Base-by-base conservation (phyloP, 1,139 yeast species). In the Geotrichum klebahnii region DNA sequence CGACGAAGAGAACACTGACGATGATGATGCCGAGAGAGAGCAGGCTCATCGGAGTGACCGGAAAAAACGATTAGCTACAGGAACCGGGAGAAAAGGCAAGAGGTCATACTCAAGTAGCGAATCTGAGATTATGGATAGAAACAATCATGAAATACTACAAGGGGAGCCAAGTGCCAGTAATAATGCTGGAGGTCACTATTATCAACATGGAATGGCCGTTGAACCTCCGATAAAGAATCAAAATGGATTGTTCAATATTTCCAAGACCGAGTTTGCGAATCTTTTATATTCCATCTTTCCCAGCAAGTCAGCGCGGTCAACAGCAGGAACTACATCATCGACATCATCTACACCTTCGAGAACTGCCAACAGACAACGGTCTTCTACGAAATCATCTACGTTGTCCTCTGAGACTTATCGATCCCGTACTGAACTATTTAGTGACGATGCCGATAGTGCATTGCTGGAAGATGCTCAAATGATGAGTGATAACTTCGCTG, bases 401-500 rank as follows among this genome's bases (percentile, higher is more conserved):
- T 53, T 53, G 16, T 58, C 62, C 4, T 50, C 63, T 3, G 62
- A 56, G 26, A 60, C 64, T 6, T 61, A 50, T 41, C 50, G 66
- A 17, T 62, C 66, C 3, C 51, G 64, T 22, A 47, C 59, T 10
- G 66, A 62, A 31, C 48, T 62, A 34, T 53, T 62, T 36, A 57
- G 63, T 24, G 62, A 57, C 19, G 63, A 55, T 6, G 60, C 57
- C 14, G 53, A 52, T 14, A 38, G 37, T 16, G 46, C 23, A 16
- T 14, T 43, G 24, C 33, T 43, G 29, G 64, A 60, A 35, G 66
- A 62, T 49, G 66, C 66, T 2, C 66, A 62, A 46, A 48, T 62
- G 48, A 59, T 62, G 40, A 53, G 60, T 44, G 65, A 62, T 32
- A 52, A 55, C 31, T 54, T 58, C 47, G 59, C 61, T 12, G 51